These are phyloP conservation scores for Tulasnella sp. DNA, from an alignment of 768 basidiomycete species.

Conservation along the genomic window DNA sequence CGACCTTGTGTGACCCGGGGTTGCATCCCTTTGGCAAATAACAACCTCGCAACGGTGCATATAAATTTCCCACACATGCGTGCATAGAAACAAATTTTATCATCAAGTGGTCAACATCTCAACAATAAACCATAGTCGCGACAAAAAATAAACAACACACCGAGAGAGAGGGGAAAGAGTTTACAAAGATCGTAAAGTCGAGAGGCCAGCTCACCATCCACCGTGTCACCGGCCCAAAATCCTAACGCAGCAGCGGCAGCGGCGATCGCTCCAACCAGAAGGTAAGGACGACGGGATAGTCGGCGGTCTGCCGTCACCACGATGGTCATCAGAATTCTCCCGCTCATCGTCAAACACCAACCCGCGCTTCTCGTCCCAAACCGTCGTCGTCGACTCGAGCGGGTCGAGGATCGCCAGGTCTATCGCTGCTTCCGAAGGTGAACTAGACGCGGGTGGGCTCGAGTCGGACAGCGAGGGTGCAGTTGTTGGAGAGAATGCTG, in stretches of 20 bases:
- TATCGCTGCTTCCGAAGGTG: not conserved
- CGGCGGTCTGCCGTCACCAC: not conserved
- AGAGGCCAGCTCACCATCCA: not conserved
- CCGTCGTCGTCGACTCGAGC: not conserved
- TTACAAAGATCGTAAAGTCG: not conserved
- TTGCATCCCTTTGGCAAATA: no score
- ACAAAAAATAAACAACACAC: no score
- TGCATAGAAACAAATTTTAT: no score
- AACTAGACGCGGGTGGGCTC: no score
- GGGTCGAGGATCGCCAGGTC: not conserved
- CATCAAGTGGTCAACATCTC: no score
- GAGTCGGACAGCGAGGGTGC: not conserved
- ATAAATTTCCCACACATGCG: no score
- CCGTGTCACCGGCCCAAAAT: not conserved
- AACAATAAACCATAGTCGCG: no score
- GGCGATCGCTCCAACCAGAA: not conserved
- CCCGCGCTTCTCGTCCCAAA: not conserved
- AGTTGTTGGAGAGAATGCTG: not conserved
- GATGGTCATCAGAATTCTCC: not conserved
- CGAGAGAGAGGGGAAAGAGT: not conserved
- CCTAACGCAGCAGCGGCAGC: not conserved
- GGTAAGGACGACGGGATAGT: not conserved
- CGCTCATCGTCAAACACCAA: not conserved
- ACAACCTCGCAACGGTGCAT: no score
- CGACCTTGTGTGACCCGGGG: no score